Base-by-base conservation (phyloP, 345 rosid genomes). In the Citrus hindsii region DNA sequence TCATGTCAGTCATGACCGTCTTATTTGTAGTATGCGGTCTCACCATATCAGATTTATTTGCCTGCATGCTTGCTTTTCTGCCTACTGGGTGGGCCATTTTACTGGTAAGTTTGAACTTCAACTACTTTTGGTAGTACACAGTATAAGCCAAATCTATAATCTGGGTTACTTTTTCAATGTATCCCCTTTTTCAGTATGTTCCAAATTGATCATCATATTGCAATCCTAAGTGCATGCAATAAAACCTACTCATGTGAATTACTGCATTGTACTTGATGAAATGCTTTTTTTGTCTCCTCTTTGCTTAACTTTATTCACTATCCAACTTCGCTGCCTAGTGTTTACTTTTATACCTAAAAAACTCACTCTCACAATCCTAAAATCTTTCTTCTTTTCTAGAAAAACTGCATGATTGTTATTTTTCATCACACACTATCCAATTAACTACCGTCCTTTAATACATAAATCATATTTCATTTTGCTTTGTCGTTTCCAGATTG, bases 51-150 rank as follows among this genome's bases (percentile, higher is more conserved):
- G 99, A 97, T 84, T 59, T 97, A 32, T 90, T 87, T 67, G 97
- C 98, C 75, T 82, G 93, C 58, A n/a, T 82, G 80, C 90, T 97
- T 24, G 98, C 96, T 73, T 96, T 96, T 86, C 74, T 91, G 86
- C 99, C 90, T 21, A 79, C 99, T 0, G 99, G 99, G 4, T 96
- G 97, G 99, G 95, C 95, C 80, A 7, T 96, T 68, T 80, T 96
- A 78, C 97, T 94, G 77, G 99, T 96, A 83, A 89, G 97, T 84
- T 33, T 73, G 48, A 63, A 48, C 24, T 19, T 48, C 6, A 46
- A 19, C 53, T 30, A 10, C 38, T 35, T 7, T 62, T 10, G 13
- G 13, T 13, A 14, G 63, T 53, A 28, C 33, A 21, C 33, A 56
- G 8, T 21, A 56, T 21, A 72, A 32, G 64, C 75, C 59, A 69